Evolutionary conservation across 768 basidiomycete species (phyloP).

Genomic region (Boletales sp.): DNA sequence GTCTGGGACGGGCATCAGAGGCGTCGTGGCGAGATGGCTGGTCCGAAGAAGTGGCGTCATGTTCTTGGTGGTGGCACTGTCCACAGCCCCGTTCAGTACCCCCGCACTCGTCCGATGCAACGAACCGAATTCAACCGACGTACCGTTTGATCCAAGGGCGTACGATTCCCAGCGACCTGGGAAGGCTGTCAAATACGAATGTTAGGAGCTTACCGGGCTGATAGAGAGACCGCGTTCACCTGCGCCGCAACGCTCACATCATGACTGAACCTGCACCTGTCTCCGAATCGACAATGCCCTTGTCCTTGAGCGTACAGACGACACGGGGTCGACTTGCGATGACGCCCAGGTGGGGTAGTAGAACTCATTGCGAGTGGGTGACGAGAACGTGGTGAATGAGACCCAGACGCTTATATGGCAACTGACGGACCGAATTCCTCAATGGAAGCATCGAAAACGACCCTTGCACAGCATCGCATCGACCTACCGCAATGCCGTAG

Average conservation of each 20-base stretch:
- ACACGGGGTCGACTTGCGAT: conserved; percentile 13
- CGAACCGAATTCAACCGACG: not conserved
- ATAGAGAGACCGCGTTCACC: not conserved
- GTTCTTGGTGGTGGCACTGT: not conserved
- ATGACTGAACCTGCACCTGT: conserved; percentile 25
- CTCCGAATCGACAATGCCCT: conserved; percentile 27
- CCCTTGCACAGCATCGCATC: no score
- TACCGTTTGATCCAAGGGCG: not conserved
- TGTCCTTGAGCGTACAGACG: conserved; percentile 22
- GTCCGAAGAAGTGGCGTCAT: not conserved
- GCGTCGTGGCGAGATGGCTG: not conserved
- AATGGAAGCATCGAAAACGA: no score
- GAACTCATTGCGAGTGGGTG: conserved; percentile 9
- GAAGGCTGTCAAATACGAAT: not conserved
- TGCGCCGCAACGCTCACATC: conserved; percentile 7
- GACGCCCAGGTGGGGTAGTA: not conserved
- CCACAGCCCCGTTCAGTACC: not conserved
- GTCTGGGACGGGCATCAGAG: conserved; percentile 17
- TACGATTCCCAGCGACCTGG: not conserved
- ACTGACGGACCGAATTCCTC: no score
- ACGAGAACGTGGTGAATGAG: not conserved
- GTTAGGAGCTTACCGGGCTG: not conserved
- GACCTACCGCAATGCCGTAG: no score
- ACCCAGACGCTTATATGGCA: conserved; percentile 1
- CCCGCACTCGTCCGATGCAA: not conserved